Evolutionary conservation across 2,329 filamentous ascomycete genomes (phyloP).

Genomic region (Cadophora malorum): DNA sequence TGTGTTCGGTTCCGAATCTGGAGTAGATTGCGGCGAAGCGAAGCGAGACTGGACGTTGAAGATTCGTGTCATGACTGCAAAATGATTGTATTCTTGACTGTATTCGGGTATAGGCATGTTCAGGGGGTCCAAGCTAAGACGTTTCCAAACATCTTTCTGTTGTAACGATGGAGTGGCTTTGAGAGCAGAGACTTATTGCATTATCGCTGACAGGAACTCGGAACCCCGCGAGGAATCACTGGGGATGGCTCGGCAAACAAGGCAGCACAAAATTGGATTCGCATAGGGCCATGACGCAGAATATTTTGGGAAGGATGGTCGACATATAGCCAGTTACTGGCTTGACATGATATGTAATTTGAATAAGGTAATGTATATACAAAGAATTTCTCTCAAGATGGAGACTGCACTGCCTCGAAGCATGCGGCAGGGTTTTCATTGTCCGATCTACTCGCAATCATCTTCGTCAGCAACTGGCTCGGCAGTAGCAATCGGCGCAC

Average conservation of each 20-base stretch:
- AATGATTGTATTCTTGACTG: not conserved
- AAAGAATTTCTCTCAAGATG: slow-evolving; percentile 2
- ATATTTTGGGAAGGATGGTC: too few relatives aligned
- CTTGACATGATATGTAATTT: not conserved
- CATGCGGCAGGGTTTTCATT: not conserved
- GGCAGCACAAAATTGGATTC: too few relatives aligned
- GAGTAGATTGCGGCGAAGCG: not conserved
- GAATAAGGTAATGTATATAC: not conserved
- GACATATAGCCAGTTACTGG: too few relatives aligned
- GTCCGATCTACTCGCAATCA: not conserved
- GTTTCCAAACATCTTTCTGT: too few relatives aligned
- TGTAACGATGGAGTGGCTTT: too few relatives aligned
- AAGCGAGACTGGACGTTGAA: not conserved
- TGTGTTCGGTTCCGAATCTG: not conserved
- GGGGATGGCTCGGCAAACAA: too few relatives aligned
- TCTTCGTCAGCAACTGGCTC: not conserved
- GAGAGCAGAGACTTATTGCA: too few relatives aligned
- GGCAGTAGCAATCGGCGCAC: not conserved
- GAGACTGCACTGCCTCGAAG: not conserved
- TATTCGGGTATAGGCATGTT: too few relatives aligned
- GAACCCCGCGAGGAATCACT: not conserved
- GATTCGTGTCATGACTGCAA: not conserved
- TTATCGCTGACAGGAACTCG: not conserved
- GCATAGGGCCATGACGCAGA: too few relatives aligned
- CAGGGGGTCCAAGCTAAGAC: too few relatives aligned